Percentiles rank a stretch among this genome's conserved stretches.
These are phyloP conservation scores for Spinellus fusiger DNA, from an alignment of 192 early-diverging fungal genomes.

Conservation along the genomic window DNA sequence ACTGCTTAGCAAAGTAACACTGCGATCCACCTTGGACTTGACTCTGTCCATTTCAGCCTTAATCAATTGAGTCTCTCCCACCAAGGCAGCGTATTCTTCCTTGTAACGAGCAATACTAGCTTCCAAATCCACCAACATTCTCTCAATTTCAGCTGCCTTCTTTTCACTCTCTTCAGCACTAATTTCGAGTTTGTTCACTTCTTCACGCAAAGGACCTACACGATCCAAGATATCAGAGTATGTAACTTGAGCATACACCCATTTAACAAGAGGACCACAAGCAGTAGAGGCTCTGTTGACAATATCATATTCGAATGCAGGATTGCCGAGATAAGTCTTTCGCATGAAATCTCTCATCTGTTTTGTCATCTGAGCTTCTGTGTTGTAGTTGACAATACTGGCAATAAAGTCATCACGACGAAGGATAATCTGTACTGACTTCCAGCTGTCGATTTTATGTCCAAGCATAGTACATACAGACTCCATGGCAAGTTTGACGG, in stretches of 20 bases:
- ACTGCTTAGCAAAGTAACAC: conserved; percentile 78
- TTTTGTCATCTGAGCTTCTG: conserved; percentile 73
- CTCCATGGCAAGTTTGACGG: conserved; percentile 96
- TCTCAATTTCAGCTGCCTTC: conserved; percentile 66
- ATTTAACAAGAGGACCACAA: conserved; percentile 96
- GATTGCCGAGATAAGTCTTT: conserved; percentile 70
- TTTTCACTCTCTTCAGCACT: conserved; percentile 67
- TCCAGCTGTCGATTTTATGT: conserved; percentile 83
- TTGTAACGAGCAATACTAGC: conserved; percentile 86
- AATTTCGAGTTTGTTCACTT: conserved; percentile 79
- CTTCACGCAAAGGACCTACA: conserved; percentile 90
- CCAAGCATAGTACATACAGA: conserved; percentile 94
- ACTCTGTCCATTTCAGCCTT: conserved; percentile 92
- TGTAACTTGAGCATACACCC: conserved; percentile 96
- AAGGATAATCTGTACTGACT: conserved; percentile 81
- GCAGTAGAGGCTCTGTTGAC: conserved; percentile 98
- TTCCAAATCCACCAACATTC: conserved; percentile 81
- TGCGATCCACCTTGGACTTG: conserved; percentile 88
- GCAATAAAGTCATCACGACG: conserved; percentile 96
- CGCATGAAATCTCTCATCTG: conserved; percentile 77
- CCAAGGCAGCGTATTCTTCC: conserved; percentile 95
- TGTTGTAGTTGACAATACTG: conserved; percentile 95
- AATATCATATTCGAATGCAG: conserved; percentile 87
- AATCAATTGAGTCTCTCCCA: conserved; percentile 85
- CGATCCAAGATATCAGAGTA: conserved; percentile 90